Base-by-base conservation (phyloP, 345 rosid genomes). In the Corymbia maculata region DNA sequence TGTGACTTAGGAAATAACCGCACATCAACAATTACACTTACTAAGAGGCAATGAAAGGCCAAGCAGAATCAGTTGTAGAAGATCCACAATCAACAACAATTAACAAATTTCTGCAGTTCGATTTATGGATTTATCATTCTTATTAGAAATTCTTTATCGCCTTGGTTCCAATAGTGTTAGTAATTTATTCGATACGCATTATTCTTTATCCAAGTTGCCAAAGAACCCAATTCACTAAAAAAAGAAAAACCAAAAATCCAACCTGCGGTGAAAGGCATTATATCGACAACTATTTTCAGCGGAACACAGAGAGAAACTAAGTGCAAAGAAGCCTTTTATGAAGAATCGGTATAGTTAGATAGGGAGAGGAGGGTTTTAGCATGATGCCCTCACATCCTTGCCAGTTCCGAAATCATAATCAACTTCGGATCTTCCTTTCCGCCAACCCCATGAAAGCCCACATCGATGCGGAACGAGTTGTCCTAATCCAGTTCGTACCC, bases 61-160 rank as follows among this genome's bases (percentile, higher is more conserved):
- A 1, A 55, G 12, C 22, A 22, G 24, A 55, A 55, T 55, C 28
- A 21, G 2, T 22, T 0, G 13, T 22, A 55, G 2, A 55, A 55
- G 24, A 55, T 6, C 24, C 3, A 6, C 28, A 55, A 22, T 55
- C 1, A 22, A 22, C 3, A 22, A 55, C 1, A 55, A 0, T 55
- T 21, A 55, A 55, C 2, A 22, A 55, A 9, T 22, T 9, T 55
- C 24, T 0, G 0, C 2, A 55, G 0, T 8, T 55, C 7, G 11
- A 6, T 59, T 59, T 11, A 59, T 26, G 7, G 28, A 61, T 11
- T 61, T 10, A 61, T 61, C 68, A 28, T 61, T 61, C 68, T 28
- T 61, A 28, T 61, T 61, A 26, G 68, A 2, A 12, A 61, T 61
- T 61, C 6, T 61, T 3, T 5, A 28, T 26, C 11, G 15, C 26